Evolutionary conservation across 306 rosid genomes (phyloP), one percentile per base, ranked within the genome.

Genomic region (Fragaria iinumae): DNA sequence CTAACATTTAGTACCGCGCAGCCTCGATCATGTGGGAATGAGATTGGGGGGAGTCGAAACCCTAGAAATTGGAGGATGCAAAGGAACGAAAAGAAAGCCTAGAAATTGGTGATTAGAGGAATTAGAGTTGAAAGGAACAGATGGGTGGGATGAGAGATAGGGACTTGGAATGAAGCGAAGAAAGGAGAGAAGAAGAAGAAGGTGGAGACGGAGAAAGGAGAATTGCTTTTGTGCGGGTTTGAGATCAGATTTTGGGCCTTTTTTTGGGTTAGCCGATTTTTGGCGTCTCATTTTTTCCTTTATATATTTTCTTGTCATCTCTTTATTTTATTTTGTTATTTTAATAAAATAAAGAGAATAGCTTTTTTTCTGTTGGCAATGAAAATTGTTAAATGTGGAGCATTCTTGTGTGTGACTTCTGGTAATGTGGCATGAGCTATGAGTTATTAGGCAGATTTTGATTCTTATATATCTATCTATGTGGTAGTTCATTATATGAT

Each of bases 51-150:
- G 4, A 11, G 9, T 0, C 83, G 74, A 88, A 88, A 88, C 88
- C 91, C 95, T 79, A 83, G 71, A 80, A 83, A 70, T 62, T 64
- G 47, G 67, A 55, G 76, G 13, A 47, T 4, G 20, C 44, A 67
- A 67, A 48, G 23, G 20, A 55, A 72, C 14, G 48, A 47, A 49
- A 75, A 29, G 49, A 38, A 74, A 27, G 59, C 25, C 32, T n/a
- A 71, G 50, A 71, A 82, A 67, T 34, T 59, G 60, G 20, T 4
- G 63, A 74, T 38, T 32, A 50, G 69, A 34, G 67, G 66, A 71
- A 60, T 60, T 74, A 64, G 48, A 68, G 52, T 66, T 43, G 78
- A 60, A 23, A 72, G 43, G 11, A 73, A 65, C 47, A 69, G 63
- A 83, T 59, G 49, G 83, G 81, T 83, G 71, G 77, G 74, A 74